Evolutionary conservation across 2,329 filamentous ascomycete genomes (phyloP).

Genomic region (Penicillium hesseltinei): DNA sequence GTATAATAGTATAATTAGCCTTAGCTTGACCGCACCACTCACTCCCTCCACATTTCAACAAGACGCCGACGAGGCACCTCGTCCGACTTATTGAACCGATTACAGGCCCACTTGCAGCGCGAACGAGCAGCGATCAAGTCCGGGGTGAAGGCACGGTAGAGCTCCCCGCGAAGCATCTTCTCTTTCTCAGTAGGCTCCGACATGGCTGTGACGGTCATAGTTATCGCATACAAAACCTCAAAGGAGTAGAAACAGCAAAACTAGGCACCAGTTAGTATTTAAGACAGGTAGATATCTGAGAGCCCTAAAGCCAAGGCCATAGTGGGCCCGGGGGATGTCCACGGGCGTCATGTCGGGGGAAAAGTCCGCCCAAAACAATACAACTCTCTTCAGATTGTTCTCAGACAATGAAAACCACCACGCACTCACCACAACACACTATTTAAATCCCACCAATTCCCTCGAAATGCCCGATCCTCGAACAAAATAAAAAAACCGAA

Average conservation of each 20-base stretch:
- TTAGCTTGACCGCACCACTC: conserved; percentile 35
- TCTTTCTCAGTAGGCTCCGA: conserved; percentile 29
- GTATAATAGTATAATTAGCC: not conserved
- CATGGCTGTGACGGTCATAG: conserved; percentile 8
- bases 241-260: not conserved
- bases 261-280: not conserved
- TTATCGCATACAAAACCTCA: not conserved
- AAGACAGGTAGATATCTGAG: not conserved
- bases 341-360: not conserved
- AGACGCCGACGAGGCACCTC: conserved; percentile 60
- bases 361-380: conserved; percentile 6
- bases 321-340: not conserved
- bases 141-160: conserved; percentile 72
- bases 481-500: not conserved
- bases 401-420: conserved; percentile 11
- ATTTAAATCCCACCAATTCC: not conserved
- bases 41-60: conserved; percentile 71
- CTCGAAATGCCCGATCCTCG: not conserved
- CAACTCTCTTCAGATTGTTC: conserved; percentile 16
- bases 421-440: not conserved
- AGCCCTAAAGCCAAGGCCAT: not conserved
- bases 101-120: conserved; percentile 62
- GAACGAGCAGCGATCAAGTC: conserved; percentile 62
- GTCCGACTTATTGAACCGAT: conserved; percentile 62
- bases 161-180: conserved; percentile 64